Evolutionary conservation across 1,284 basidiomycete species (phyloP).

Genomic region (Chalciporus piperatoides): DNA sequence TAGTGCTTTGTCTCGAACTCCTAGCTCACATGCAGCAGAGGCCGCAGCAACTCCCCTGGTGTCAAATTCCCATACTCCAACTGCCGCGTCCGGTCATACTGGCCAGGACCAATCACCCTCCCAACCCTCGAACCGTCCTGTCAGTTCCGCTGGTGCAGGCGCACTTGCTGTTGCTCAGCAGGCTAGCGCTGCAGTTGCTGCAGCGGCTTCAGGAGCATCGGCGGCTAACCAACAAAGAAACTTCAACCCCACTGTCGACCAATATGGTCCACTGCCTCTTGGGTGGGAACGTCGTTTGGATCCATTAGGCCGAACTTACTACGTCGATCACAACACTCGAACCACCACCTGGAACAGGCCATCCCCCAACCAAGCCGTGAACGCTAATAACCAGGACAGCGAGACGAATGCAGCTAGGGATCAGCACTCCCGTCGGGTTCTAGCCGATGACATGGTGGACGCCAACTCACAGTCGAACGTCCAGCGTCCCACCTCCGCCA

Average conservation of each 20-base stretch:
- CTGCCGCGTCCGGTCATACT: constrained; percentile 21
- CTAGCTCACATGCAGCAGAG: constrained; percentile 54
- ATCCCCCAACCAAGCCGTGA: constrained; percentile 51
- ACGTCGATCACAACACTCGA: constrained; percentile 90
- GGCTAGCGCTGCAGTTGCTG: constrained; percentile 21
- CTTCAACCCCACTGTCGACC: constrained; percentile 84
- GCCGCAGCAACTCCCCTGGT: constrained; percentile 33
- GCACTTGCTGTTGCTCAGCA: constrained; percentile 16
- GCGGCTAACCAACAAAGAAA: constrained; percentile 53
- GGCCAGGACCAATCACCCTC: constrained; percentile 28
- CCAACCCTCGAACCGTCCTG: constrained; percentile 21
- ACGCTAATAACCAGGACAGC: constrained; percentile 50
- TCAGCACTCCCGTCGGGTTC: constrained; percentile 71
- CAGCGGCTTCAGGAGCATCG: constrained; percentile 31
- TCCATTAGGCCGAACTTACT: constrained; percentile 88
- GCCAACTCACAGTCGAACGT: constrained; percentile 38
- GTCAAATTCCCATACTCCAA: constrained; percentile 37
- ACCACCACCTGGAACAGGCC: constrained; percentile 91
- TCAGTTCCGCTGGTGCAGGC: constrained; percentile 26
- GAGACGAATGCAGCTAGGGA: constrained; percentile 72
- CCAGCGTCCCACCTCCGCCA: constrained; percentile 34
- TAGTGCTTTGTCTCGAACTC: constrained; percentile 44
- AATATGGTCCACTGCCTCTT: constrained; percentile 74
- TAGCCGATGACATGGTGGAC: constrained; percentile 79
- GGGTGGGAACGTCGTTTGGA: constrained; percentile 95